Base-by-base conservation (phyloP, 441 rosid genomes). In the Aleurites moluccanus region DNA sequence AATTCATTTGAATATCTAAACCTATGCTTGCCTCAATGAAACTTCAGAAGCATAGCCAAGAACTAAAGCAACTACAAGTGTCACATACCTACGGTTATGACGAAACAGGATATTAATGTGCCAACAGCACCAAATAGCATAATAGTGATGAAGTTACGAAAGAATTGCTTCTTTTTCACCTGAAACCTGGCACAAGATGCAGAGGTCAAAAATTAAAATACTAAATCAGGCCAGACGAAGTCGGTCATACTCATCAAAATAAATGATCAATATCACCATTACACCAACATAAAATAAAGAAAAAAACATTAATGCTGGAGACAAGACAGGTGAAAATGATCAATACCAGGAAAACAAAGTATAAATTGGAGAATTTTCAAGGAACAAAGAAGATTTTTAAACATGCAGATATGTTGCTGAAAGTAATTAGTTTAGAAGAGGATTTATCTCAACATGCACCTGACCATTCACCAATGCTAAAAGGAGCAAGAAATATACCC, bases 111-210 rank as follows among this genome's bases (percentile, higher is more conserved):
- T 71, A 93, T 82, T 69, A 93, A 57, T 45, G 97, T 91, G 69
- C 98, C 98, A 66, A 93, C 53, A 49, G 94, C 98, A 61, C 97
- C 98, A 77, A 90, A 93, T 44, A 86, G 66, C 87, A 85, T 83
- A 79, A 93, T 93, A 55, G 92, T 93, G 21, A 89, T 91, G 81
- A 93, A 93, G 75, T 93, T 93, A 40, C 89, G 92, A 70, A 91
- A 93, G 76, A 93, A 93, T 44, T 90, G 96, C 88, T 93, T 93
- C 88, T 93, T 93, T 83, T 91, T 93, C 83, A 93, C 98, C 80
- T 93, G 98, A 80, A 93, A 93, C 84, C 98, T 91, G 87, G 44
- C 38, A 79, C 16, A 69, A 1, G 71, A 73, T 66, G 64, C 64
- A 80, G 69, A 74, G 27, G 74, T 4, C n/a, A n/a, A n/a, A n/a